phyloP scores from a whole-genome alignment of 2,329 filamentous ascomycete genomes.

The Huntiella bhutanensis region DNA sequence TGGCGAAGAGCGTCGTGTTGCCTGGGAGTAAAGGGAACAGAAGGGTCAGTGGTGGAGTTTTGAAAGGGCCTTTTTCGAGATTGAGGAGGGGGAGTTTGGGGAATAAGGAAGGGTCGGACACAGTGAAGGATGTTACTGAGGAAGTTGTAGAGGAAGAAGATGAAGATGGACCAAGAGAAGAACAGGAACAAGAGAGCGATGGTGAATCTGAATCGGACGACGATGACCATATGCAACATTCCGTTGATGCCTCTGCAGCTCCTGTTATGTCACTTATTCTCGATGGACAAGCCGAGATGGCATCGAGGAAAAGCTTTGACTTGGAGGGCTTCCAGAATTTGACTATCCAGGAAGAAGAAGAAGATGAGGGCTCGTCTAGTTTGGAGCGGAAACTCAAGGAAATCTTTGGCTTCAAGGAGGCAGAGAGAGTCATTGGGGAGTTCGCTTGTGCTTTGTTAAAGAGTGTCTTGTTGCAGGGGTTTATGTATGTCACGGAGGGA shows the following conservation, averaged over 20 bases:
- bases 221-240: background rate
- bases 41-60: too few relatives aligned
- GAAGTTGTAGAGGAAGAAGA: slow-evolving; percentile 42
- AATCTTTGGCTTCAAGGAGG: slow-evolving; percentile 65
- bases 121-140: background rate
- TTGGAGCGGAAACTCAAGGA: slow-evolving; percentile 58
- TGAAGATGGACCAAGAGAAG: slow-evolving; percentile 21
- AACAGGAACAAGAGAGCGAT: background rate
- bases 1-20: background rate
- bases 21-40: too few relatives aligned
- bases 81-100: too few relatives aligned
- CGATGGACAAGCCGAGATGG: slow-evolving; percentile 48
- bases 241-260: slow-evolving; percentile 23
- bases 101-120: too few relatives aligned
- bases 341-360: background rate
- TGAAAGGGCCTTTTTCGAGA: too few relatives aligned
- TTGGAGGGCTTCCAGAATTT: slow-evolving; percentile 24
- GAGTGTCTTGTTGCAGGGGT: slow-evolving; percentile 79
- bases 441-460: slow-evolving; percentile 89
- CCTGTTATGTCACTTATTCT: slow-evolving; percentile 64
- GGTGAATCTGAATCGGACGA: slow-evolving; percentile 13
- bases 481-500: slow-evolving; percentile 82
- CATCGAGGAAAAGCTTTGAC: slow-evolving; percentile 37
- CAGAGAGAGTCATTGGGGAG: slow-evolving; percentile 79
- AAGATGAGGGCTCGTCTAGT: slow-evolving; percentile 23